Evolutionary conservation across 2,329 filamentous ascomycete species (phyloP).

Genomic region (Fusarium transvaalense): DNA sequence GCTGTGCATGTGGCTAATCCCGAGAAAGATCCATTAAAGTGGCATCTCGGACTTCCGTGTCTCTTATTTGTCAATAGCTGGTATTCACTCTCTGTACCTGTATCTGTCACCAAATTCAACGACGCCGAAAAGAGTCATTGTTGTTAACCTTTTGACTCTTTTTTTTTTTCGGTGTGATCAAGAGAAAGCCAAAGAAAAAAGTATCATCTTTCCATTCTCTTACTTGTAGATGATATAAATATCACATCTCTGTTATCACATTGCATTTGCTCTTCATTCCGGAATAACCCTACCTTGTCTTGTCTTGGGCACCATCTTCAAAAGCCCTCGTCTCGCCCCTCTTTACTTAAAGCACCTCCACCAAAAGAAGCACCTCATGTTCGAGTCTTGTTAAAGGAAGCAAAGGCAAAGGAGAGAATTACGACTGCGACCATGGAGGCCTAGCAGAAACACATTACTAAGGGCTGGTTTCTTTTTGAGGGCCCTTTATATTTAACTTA

Average conservation of each 20-base stretch:
- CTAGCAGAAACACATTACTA: conserved; percentile 11
- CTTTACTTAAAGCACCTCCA: conserved; percentile 33
- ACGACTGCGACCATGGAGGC: conserved; percentile 31
- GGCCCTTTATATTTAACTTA: conserved; percentile 5
- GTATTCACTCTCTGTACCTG: no score
- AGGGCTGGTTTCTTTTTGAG: conserved; percentile 13
- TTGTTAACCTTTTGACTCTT: conserved; percentile 2
- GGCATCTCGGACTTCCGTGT: conserved; percentile 19
- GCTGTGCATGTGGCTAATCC: conserved; percentile 16
- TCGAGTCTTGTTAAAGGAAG: conserved; percentile 31
- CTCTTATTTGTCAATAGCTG: conserved; percentile 27
- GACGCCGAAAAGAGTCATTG: conserved; percentile 41
- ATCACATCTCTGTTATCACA: background rate
- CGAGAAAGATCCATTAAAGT: conserved; percentile 7
- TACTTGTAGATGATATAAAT: background rate
- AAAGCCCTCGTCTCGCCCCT: conserved; percentile 33
- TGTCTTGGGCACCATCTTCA: conserved; percentile 15
- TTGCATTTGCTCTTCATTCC: background rate
- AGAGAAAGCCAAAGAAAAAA: background rate
- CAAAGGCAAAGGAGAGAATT: conserved; percentile 3
- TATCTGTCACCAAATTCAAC: conserved; percentile 26
- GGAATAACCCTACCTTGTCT: conserved; percentile 17
- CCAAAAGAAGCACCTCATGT: conserved; percentile 31
- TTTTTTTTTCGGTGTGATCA: conserved; percentile 9
- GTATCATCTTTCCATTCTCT: background rate